Percentiles rank a stretch among this genome's conserved stretches.
phyloP scores from a whole-genome alignment of 1,284 basidiomycete species.

The Laetiporus sulphureus region DNA sequence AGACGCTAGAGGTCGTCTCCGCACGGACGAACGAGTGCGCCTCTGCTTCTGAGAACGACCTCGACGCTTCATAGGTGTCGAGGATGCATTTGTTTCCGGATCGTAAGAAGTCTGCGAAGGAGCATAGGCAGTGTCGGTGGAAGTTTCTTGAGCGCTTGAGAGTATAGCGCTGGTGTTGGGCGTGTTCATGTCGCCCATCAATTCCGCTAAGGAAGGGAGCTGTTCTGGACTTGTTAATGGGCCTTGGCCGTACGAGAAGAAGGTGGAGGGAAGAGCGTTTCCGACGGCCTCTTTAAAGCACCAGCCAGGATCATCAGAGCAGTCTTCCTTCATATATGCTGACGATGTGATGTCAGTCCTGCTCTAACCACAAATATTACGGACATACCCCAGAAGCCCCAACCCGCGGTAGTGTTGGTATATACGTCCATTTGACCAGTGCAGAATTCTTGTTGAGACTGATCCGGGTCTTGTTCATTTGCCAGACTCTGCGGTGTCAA shows the following conservation, averaged over 20 bases:
- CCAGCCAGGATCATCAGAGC: conserved; percentile 55
- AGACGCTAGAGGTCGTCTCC: neutral
- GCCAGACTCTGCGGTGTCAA: conserved; percentile 51
- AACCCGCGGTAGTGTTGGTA: conserved; percentile 53
- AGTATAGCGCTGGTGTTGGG: conserved; percentile 4
- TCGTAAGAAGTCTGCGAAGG: conserved; percentile 3
- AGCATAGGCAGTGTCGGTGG: conserved; percentile 2
- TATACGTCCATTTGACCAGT: conserved; percentile 58
- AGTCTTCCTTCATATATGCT: conserved; percentile 59
- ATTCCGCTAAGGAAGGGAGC: conserved; percentile 15
- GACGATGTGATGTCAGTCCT: conserved; percentile 1
- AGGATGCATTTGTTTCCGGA: neutral
- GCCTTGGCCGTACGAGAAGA: conserved; percentile 43
- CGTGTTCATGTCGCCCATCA: conserved; percentile 10
- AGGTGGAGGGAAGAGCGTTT: conserved; percentile 45
- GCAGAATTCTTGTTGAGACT: conserved; percentile 52
- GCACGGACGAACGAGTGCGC: neutral
- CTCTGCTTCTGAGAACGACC: neutral
- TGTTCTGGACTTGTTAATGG: conserved; percentile 15
- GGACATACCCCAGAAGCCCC: conserved; percentile 67
- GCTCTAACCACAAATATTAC: neutral
- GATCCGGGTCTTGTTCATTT: conserved; percentile 38
- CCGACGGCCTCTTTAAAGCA: conserved; percentile 60
- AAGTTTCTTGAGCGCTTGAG: conserved; percentile 2
- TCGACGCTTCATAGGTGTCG: conserved; percentile 1